Evolutionary conservation across 2,329 filamentous ascomycete genomes (phyloP).

Genomic region (Aspergillus sp.): DNA sequence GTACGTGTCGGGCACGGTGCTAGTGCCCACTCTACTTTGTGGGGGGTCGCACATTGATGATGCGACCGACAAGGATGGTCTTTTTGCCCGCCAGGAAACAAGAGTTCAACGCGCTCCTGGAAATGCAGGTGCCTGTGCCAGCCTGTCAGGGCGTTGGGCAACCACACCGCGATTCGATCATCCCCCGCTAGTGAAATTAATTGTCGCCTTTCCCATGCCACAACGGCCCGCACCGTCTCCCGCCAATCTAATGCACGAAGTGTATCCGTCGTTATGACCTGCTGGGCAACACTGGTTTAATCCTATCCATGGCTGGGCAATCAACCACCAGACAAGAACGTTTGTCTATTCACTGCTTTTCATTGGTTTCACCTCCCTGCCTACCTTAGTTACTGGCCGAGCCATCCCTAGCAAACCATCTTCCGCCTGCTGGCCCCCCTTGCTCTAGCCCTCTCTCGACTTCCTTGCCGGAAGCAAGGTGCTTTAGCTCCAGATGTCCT

Average conservation of each 20-base stretch:
- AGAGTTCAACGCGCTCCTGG: constrained; percentile 12
- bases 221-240: constrained; percentile 31
- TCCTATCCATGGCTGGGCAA: neutral
- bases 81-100: constrained; percentile 10
- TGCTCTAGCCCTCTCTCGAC: neutral
- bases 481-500: neutral
- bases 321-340: neutral
- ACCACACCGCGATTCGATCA: constrained; percentile 17
- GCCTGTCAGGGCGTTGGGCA: constrained; percentile 22
- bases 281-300: neutral
- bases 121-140: constrained; percentile 20
- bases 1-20: neutral
- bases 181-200: constrained; percentile 19
- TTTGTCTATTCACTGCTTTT: neutral
- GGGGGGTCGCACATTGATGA: neutral
- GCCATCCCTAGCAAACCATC: neutral
- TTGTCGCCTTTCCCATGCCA: constrained; percentile 23
- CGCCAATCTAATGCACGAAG: constrained; percentile 32
- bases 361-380: neutral
- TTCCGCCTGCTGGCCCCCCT: neutral
- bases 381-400: neutral
- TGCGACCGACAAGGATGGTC: constrained; percentile 4
- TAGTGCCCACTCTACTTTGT: neutral
- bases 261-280: constrained; percentile 13
- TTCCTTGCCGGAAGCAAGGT: constrained; percentile 10